These are phyloP conservation scores for Blastobotrys elegans DNA, from an alignment of 1,139 yeast genomes.

Conservation along the genomic window DNA sequence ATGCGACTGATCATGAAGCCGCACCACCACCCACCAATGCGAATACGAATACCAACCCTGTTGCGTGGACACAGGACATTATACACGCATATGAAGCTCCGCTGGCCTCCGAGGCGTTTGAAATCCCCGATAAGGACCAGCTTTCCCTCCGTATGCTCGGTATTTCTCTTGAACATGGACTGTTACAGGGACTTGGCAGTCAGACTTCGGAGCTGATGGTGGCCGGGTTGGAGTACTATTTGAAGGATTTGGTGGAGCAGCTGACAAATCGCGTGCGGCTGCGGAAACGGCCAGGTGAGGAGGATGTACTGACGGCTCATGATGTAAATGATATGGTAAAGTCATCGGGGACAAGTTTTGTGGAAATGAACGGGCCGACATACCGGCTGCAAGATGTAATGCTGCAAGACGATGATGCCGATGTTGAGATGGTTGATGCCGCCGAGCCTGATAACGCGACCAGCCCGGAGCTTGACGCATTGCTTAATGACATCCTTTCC, in stretches of 20 bases:
- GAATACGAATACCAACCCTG: slow-evolving; percentile 37
- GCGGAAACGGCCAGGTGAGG: slow-evolving; percentile 20
- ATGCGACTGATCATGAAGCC: not conserved
- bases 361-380: slow-evolving; percentile 33
- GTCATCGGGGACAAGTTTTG: slow-evolving; percentile 30
- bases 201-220: slow-evolving; percentile 73
- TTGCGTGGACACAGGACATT: slow-evolving; percentile 91
- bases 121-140: slow-evolving; percentile 75
- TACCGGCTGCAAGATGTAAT: slow-evolving; percentile 31
- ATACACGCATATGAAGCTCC: slow-evolving; percentile 86
- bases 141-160: slow-evolving; percentile 70
- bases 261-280: slow-evolving; percentile 36
- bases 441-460: not conserved
- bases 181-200: slow-evolving; percentile 72
- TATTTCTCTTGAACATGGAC: slow-evolving; percentile 84
- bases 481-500: not conserved
- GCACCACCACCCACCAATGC: slow-evolving; percentile 11
- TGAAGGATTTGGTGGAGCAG: slow-evolving; percentile 68
- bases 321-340: slow-evolving; percentile 32
- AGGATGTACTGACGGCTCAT: slow-evolving; percentile 31
- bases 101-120: slow-evolving; percentile 68
- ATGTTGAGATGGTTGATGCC: slow-evolving; percentile 5
- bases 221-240: slow-evolving; percentile 73
- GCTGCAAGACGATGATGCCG: slow-evolving; percentile 28
- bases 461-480: slow-evolving; percentile 8